Conservation (phyloP, 345 rosid species). For the Gynandropsis gynandra region DNA sequence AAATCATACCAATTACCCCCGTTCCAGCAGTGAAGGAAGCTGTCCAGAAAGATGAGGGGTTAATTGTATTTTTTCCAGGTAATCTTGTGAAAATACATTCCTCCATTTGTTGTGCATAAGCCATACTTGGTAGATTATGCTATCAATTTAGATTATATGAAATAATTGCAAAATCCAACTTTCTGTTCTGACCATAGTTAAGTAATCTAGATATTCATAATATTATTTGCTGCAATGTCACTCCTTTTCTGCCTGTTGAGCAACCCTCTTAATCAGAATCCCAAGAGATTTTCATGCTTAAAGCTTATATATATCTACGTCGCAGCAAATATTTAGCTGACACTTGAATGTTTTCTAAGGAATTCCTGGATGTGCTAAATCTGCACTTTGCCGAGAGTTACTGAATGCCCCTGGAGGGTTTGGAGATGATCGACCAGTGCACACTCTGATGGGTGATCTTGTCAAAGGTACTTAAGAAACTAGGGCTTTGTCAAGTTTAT, state of each 20-base stretch:
- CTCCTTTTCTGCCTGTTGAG: background rate
- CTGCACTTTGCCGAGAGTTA: conserved; percentile 91
- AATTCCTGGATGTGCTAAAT: conserved; percentile 96
- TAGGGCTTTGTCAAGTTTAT: conserved; percentile 10
- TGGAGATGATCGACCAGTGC: conserved; percentile 77
- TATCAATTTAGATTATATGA: background rate
- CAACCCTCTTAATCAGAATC: too few relatives aligned
- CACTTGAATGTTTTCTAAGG: conserved; percentile 36
- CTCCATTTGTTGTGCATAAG: too few relatives aligned
- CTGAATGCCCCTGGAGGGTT: conserved; percentile 57
- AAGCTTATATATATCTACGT: background rate
- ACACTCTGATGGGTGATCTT: conserved; percentile 95
- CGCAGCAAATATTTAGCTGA: background rate
- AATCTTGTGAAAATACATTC: conserved; percentile 4
- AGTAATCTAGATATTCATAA: background rate
- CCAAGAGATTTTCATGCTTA: too few relatives aligned
- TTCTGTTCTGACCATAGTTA: conserved; percentile 8
- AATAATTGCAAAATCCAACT: background rate
- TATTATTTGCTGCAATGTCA: background rate
- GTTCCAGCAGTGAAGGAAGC: conserved; percentile 38
- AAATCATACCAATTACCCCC: conserved; percentile 42
- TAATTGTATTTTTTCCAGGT: conserved; percentile 95
- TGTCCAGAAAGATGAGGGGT: conserved; percentile 63
- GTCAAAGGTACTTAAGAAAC: conserved; percentile 53
- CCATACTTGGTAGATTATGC: background rate